Evolutionary conservation across 1,284 basidiomycete genomes (phyloP), one percentile per base, ranked within the genome.

Genomic region (Sphagnurus paluster): DNA sequence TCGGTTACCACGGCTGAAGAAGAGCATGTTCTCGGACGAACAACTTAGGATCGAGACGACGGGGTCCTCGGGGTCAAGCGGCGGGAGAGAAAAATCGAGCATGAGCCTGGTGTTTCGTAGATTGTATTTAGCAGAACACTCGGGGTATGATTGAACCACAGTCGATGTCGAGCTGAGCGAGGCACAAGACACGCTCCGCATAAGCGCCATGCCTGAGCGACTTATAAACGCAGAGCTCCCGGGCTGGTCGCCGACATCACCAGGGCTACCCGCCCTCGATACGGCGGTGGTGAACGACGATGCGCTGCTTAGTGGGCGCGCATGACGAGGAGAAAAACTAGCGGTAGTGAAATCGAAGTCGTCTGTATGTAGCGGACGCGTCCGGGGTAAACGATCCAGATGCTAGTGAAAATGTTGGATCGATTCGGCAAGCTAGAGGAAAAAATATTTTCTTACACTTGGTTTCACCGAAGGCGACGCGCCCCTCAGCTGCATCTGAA

Each of bases 1-100:
- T 20, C 79, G 65, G 53, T 79, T 76, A 3, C 72, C 74, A 10
- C 79, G 73, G 19, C 68, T 71, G 56, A 80, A 81, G 38, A 74
- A 72, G 7, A 77, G 53, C 7, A 72, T 53, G 55, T 74, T 75
- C 13, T 66, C 56, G 7, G 58, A 46, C 1, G 76, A 76, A 63
- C 73, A 76, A 38, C 68, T 64, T 9, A 79, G 56, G 10, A 76
- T 67, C 25, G 58, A 52, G 4, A 54, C 45, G n/a, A 40, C 24
- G 19, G 50, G 44, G 11, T 59, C 44, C 11, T 33, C 43, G 7
- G 63, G 49, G 23, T n/a, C n/a, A n/a, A n/a, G n/a, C n/a, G 64
- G 57, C 21, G 59, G 46, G 26, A 47, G n/a, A 9, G 54, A 60
- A 53, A 70, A 77, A 49, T 76, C 73, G 44, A 77, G 64, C 10